Base-by-base conservation (phyloP, 2,329 filamentous ascomycete species). In the Colletotrichum camelliae region DNA sequence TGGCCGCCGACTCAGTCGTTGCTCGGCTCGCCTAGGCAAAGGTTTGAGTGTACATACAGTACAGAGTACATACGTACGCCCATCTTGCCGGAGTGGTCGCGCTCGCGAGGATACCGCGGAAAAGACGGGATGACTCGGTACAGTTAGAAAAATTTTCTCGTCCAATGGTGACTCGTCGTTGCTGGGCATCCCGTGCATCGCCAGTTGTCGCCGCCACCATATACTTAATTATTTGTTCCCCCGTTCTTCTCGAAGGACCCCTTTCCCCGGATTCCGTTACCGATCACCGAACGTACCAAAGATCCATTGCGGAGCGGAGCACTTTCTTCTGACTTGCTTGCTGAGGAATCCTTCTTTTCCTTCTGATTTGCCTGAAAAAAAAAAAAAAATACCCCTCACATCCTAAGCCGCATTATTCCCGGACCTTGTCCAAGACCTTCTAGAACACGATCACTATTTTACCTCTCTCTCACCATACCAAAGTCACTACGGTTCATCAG, bases 51-150 rank as follows among this genome's bases (percentile, higher is more conserved):
- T 52, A 52, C 43, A 52, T 52, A 21, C 43, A 21, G 43, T 52
- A 52, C n/a, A 52, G 9, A 12, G 62, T 29, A 8, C 13, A 29
- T 10, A 10, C 62, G 12, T 8, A 29, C 33, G 35, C 24, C 33
- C n/a, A 27, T 69, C 33, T 58, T 58, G 55, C 27, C 58, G 52
- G 52, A 21, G n/a, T 24, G 18, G 31, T 48, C n/a, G 13, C 27
- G 55, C 16, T 29, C 24, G 37, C 35, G 52, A 24, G 18, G 21
- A 48, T 57, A 58, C 72, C 48, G 52, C 72, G 61, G 67, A 29
- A 66, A 58, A 64, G 31, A 68, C 64, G 73, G 73, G 73, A 75
- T 75, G 73, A 75, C 73, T 75, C 73, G 73, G 69, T 73, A 68
- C 33, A 31, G 31, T 21, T 64, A 57, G 64, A 73, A 73, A 75